phyloP scores from a whole-genome alignment of 495 filamentous ascomycete species.

The Penicillium canescens region DNA sequence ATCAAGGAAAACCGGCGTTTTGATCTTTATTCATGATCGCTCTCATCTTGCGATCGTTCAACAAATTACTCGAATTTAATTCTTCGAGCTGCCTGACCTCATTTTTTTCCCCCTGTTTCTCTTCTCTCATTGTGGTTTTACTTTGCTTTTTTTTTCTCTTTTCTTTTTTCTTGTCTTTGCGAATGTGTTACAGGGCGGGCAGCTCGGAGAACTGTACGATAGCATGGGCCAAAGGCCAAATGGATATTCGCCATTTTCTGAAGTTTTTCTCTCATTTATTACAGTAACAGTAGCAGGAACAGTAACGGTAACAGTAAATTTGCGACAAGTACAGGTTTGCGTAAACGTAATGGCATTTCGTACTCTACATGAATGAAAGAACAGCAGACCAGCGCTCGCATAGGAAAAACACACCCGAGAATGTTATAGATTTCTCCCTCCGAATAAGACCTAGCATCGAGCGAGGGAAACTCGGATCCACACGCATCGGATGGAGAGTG shows the following conservation, averaged over 20 bases:
- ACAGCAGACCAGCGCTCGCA: slow-evolving; percentile 7
- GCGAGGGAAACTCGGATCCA: too few species aligned
- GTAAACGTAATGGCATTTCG: slow-evolving; percentile 13
- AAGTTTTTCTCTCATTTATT: not conserved
- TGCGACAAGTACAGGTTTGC: not conserved
- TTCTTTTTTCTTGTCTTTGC: slow-evolving; percentile 7
- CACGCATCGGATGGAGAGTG: not conserved
- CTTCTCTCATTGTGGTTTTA: slow-evolving; percentile 7
- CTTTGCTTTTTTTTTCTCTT: slow-evolving; percentile 7
- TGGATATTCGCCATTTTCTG: slow-evolving; percentile 12
- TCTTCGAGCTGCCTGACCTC: not conserved
- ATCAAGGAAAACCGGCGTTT: slow-evolving; percentile 1
- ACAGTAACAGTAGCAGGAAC: not conserved
- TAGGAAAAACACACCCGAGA: not conserved
- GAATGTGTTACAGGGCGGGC: not conserved
- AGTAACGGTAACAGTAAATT: too few species aligned
- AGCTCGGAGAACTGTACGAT: slow-evolving; percentile 19
- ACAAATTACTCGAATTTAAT: not conserved
- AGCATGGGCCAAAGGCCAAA: slow-evolving; percentile 18
- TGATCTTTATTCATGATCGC: not conserved
- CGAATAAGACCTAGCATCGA: too few species aligned
- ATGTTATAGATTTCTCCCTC: not conserved
- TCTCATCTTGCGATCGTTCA: not conserved
- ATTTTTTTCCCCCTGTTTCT: not conserved
- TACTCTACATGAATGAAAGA: slow-evolving; percentile 22